These are phyloP conservation scores for Globisporangium cederbergense DNA, from an alignment of 352 stramenopile species.

Conservation along the genomic window DNA sequence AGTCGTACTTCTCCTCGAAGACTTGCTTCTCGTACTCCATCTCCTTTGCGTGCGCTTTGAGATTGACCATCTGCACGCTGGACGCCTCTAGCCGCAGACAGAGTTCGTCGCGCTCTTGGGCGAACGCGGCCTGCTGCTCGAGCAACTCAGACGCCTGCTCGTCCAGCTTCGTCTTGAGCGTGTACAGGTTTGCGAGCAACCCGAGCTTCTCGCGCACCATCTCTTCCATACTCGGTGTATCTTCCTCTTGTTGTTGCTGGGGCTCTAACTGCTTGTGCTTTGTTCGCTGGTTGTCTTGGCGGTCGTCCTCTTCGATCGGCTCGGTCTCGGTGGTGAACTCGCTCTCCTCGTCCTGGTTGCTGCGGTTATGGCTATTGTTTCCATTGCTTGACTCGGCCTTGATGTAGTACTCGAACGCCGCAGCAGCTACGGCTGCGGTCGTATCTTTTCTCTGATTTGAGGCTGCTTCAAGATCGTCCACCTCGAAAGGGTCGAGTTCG, in stretches of 20 bases:
- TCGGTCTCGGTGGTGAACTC: constrained; percentile 5
- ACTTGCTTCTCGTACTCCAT: constrained; percentile 31
- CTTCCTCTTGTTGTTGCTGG: constrained; percentile 9
- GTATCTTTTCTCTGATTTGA: not conserved
- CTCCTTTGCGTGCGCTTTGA: constrained; percentile 17
- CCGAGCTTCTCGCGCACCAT: constrained; percentile 22
- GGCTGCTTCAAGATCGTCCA: not conserved
- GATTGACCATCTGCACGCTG: constrained; percentile 6
- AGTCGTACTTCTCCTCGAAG: constrained; percentile 34
- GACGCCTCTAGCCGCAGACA: constrained; percentile 20
- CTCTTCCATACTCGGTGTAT: constrained; percentile 9
- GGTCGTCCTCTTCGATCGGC: not conserved
- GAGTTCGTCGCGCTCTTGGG: constrained; percentile 17
- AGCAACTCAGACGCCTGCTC: constrained; percentile 17
- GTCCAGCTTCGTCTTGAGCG: constrained; percentile 20
- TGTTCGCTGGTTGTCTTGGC: not conserved
- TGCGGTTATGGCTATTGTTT: not conserved
- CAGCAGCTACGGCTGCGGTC: not conserved
- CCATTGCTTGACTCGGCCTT: not conserved
- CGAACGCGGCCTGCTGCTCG: constrained; percentile 20
- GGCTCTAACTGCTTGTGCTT: not conserved
- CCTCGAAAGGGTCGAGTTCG: not conserved
- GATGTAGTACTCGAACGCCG: not conserved
- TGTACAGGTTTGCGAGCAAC: constrained; percentile 28
- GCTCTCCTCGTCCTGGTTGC: constrained; percentile 12